Conservation (phyloP, 106 monocot genomes). For the Gastrodia elata region DNA sequence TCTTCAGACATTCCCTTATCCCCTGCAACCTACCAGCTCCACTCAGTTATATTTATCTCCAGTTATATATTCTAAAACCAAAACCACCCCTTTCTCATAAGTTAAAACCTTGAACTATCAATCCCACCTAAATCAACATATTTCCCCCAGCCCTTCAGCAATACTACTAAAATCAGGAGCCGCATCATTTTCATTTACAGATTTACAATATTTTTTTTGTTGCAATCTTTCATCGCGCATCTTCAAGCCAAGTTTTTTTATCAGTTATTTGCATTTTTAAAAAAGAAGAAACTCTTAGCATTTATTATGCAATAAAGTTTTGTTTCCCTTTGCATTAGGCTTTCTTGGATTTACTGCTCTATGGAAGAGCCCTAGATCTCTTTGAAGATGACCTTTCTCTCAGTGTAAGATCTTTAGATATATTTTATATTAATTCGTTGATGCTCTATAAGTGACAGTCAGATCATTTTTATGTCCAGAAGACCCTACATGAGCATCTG, state of each 20-base stretch:
- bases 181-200: neutral
- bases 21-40: too few species aligned
- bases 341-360: slow-evolving; percentile 72
- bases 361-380: slow-evolving; percentile 69
- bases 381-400: slow-evolving; percentile 87
- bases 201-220: neutral
- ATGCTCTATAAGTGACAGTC: neutral
- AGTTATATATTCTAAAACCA: too few species aligned
- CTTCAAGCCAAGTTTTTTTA: neutral
- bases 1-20: too few species aligned
- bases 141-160: too few species aligned
- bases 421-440: neutral
- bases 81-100: too few species aligned
- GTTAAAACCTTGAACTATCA: too few species aligned
- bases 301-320: neutral
- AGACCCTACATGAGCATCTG: slow-evolving; percentile 81
- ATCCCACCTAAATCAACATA: too few species aligned
- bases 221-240: neutral
- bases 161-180: neutral
- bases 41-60: too few species aligned
- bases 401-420: slow-evolving; percentile 32
- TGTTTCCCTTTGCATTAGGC: slow-evolving; percentile 23
- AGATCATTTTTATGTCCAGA: slow-evolving; percentile 22
- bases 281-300: too few species aligned
- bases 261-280: neutral